Conservation (phyloP, 2,329 filamentous ascomycete genomes). For the Thelonectria olida region DNA sequence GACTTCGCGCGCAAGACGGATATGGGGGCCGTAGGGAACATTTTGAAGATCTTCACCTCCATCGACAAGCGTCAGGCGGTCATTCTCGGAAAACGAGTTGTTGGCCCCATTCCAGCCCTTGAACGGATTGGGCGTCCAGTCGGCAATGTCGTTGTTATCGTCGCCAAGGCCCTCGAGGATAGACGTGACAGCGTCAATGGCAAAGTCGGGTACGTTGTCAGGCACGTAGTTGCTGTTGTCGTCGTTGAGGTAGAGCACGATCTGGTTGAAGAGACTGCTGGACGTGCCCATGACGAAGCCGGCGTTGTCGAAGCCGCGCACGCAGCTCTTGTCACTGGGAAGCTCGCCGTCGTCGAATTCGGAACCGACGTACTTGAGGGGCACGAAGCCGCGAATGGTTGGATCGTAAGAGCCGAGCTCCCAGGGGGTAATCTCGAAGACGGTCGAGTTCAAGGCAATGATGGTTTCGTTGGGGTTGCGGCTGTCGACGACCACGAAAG, state of each 20-base stretch:
- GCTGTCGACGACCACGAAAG: constrained; percentile 59
- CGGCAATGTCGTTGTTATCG: constrained; percentile 77
- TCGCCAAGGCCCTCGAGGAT: constrained; percentile 66
- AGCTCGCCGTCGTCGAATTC: constrained; percentile 61
- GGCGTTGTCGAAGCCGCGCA: constrained; percentile 78
- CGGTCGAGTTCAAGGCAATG: constrained; percentile 64
- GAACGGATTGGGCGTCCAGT: constrained; percentile 71
- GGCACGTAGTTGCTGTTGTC: constrained; percentile 56
- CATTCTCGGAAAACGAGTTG: constrained; percentile 53
- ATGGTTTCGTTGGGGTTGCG: constrained; percentile 55
- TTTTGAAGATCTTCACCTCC: constrained; percentile 84
- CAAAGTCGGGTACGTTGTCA: constrained; percentile 56
- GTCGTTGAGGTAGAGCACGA: constrained; percentile 72
- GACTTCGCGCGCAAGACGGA: constrained; percentile 58
- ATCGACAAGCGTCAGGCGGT: constrained; percentile 77
- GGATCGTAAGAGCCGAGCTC: constrained; percentile 73
- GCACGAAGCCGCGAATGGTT: constrained; percentile 67
- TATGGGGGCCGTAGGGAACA: constrained; percentile 76
- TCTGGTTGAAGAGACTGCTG: constrained; percentile 80
- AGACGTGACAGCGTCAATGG: constrained; percentile 55
- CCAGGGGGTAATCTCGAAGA: constrained; percentile 73
- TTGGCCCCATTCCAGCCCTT: constrained; percentile 59
- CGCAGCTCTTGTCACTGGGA: constrained; percentile 55
- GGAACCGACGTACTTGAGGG: constrained; percentile 68
- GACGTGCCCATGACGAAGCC: constrained; percentile 86